Base-by-base conservation (phyloP, 1,284 basidiomycete genomes). In the Anthracocystis setariae region DNA sequence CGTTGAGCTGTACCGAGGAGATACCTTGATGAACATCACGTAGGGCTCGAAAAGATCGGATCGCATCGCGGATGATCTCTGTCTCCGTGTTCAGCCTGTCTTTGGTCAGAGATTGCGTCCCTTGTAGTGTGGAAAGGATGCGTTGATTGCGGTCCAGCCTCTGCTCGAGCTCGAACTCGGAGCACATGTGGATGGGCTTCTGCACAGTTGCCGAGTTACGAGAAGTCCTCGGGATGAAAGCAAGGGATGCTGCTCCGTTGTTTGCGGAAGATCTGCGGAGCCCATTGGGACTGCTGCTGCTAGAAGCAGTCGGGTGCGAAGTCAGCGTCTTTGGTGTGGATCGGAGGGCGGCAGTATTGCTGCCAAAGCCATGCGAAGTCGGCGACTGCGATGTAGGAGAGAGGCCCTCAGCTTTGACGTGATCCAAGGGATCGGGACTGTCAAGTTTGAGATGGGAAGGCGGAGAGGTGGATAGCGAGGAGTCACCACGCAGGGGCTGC, bases 101-200 rank as follows among this genome's bases (percentile, higher is more conserved):
- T 39, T 55, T 59, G 33, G 60, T 67, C 8, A 55, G 59, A 12
- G 46, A 44, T 24, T 46, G 64, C 1, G 52, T 55, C 12, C 49
- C 33, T 27, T 64, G 51, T 5, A 67, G 40, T 0, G 69, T 52
- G 24, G 69, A 51, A 17, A 72, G 69, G 23, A 72, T 67, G 49
- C 69, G 64, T 25, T 72, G 47, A 38, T 67, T 63, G 37, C 69
- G 64, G 44, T 72, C 69, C n/a, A 72, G 57, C 27, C 65, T 62
- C 49, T 72, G 64, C 46, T 67, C 69, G 46, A 72, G 69, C 47
- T 72, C 69, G 20, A 72, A 72, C 24, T 72, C 69, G 23, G 58
- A 68, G 35, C 69, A 72, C 15, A 52, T 56, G 17, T 63, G 60
- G 29, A 72, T 63, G 2, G 69, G 63, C 35, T 72, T 72, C 33